Conservation (phyloP, 139 green algal species). For the Dunaliella primolecta region DNA sequence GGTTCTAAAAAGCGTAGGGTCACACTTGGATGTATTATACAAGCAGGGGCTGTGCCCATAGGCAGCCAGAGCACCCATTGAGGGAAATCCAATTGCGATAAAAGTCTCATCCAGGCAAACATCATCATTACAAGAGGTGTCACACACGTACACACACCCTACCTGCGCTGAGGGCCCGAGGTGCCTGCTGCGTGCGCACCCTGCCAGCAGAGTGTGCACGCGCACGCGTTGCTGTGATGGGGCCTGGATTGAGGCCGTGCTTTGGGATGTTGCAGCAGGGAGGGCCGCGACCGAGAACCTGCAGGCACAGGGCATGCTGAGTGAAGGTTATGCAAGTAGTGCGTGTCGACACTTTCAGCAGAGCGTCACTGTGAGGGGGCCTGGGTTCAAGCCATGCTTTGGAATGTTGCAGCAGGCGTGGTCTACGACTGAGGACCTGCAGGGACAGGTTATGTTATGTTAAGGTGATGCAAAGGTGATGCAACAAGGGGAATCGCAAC, state of each 20-base stretch:
- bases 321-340: no score
- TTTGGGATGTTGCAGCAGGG: neutral
- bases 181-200: neutral
- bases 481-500: no score
- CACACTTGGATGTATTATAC: neutral
- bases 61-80: neutral
- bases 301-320: no score
- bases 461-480: no score
- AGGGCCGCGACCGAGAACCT: neutral
- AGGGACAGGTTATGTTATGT: no score
- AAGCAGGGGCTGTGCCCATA: neutral
- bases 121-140: no score
- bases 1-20: no score
- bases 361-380: neutral
- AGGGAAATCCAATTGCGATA: no score
- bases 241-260: neutral
- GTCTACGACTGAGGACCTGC: neutral
- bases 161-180: neutral
- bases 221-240: neutral
- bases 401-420: neutral
- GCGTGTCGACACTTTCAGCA: no score
- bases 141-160: no score
- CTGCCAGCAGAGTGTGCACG: neutral
- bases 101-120: no score
- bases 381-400: neutral